These are phyloP conservation scores for Pythium chondricola DNA, from an alignment of 352 stramenopile species.

Conservation along the genomic window DNA sequence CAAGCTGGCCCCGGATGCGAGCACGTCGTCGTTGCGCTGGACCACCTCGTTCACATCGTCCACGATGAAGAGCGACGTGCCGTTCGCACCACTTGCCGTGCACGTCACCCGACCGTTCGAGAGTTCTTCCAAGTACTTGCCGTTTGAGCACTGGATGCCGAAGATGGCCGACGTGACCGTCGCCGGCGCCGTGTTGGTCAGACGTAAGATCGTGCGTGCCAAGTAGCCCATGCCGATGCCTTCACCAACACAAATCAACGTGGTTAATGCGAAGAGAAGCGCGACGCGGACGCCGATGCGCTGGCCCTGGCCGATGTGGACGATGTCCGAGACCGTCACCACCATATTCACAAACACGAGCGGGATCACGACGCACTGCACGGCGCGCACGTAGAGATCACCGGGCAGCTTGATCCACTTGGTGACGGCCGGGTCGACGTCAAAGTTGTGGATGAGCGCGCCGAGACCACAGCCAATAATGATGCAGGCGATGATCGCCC, in stretches of 20 bases:
- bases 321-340: slow-evolving; percentile 59
- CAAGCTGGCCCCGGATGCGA: slow-evolving; percentile 34
- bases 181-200: slow-evolving; percentile 16
- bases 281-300: slow-evolving; percentile 38
- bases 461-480: slow-evolving; percentile 36
- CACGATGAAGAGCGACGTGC: slow-evolving; percentile 43
- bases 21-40: slow-evolving; percentile 31
- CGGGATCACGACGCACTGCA: slow-evolving; percentile 74
- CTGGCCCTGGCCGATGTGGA: slow-evolving; percentile 38
- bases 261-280: slow-evolving; percentile 38
- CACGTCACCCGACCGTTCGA: slow-evolving; percentile 51
- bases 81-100: slow-evolving; percentile 26
- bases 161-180: slow-evolving; percentile 45
- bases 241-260: slow-evolving; percentile 38
- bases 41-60: slow-evolving; percentile 56
- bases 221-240: slow-evolving; percentile 54
- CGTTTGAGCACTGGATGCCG: slow-evolving; percentile 68
- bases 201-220: slow-evolving; percentile 34
- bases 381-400: slow-evolving; percentile 64
- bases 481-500: slow-evolving; percentile 41
- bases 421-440: slow-evolving; percentile 33
- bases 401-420: slow-evolving; percentile 68
- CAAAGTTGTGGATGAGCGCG: slow-evolving; percentile 43
- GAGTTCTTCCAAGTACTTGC: slow-evolving; percentile 52
- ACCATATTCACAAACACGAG: slow-evolving; percentile 79